Conservation (phyloP, 1,284 basidiomycete species). For the Caloboletus firmus region DNA sequence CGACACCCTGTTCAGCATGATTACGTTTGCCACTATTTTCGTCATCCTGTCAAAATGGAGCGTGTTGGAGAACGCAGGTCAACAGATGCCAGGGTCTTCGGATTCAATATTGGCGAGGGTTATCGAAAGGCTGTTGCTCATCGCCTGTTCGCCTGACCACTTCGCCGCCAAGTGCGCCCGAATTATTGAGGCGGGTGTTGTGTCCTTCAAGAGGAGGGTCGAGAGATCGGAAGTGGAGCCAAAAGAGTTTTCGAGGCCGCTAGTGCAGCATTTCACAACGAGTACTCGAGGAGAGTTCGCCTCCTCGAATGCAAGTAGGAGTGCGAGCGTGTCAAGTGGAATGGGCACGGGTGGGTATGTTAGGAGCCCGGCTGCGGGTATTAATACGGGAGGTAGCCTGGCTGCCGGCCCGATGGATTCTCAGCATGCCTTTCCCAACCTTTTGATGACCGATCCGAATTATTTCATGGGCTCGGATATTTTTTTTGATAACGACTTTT, state of each 20-base stretch:
- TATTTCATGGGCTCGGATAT: slow-evolving; percentile 37
- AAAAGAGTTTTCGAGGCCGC: slow-evolving; percentile 19
- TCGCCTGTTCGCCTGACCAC: slow-evolving; percentile 42
- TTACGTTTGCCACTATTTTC: slow-evolving; percentile 43
- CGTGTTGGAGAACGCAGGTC: slow-evolving; percentile 35
- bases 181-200: slow-evolving; percentile 37
- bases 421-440: slow-evolving; percentile 22
- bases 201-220: slow-evolving; percentile 32
- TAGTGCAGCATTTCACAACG: slow-evolving; percentile 28
- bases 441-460: slow-evolving; percentile 29
- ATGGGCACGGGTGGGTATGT: slow-evolving; percentile 16
- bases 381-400: background rate
- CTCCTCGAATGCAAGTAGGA: slow-evolving; percentile 14
- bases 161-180: slow-evolving; percentile 42
- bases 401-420: slow-evolving; percentile 11
- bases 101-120: slow-evolving; percentile 39
- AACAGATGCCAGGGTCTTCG: slow-evolving; percentile 39
- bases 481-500: slow-evolving; percentile 40
- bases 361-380: slow-evolving; percentile 6
- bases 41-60: slow-evolving; percentile 43
- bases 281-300: slow-evolving; percentile 16
- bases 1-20: slow-evolving; percentile 43
- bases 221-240: slow-evolving; percentile 25
- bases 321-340: slow-evolving; percentile 21
- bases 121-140: slow-evolving; percentile 34